Conservation (phyloP, 176 grass and related monocot species). For the Avena eriantha region DNA sequence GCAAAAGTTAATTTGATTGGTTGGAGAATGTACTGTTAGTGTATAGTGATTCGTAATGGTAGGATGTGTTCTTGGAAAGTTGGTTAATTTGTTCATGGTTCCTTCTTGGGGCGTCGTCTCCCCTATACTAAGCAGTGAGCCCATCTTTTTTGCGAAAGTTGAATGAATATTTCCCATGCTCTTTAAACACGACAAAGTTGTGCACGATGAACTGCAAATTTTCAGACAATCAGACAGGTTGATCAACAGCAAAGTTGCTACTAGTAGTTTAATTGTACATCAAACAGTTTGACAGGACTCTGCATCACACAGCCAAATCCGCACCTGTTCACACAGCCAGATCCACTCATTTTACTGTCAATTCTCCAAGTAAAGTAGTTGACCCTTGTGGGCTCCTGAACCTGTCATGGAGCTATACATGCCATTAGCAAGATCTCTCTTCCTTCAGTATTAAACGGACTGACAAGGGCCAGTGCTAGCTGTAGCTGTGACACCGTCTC, state of each 20-base stretch:
- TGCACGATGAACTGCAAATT: conserved; percentile 4
- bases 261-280: not conserved
- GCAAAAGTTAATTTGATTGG: not conserved
- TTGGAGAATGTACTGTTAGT: not conserved
- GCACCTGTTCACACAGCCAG: not conserved
- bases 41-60: not conserved
- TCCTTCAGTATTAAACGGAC: conserved; percentile 22
- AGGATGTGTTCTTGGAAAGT: conserved; percentile 16
- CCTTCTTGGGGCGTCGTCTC: conserved; percentile 4
- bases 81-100: not conserved
- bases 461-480: not conserved
- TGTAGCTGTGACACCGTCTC: not conserved
- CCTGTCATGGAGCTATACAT: not conserved
- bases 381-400: not conserved
- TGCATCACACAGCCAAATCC: not conserved
- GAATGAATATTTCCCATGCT: conserved; percentile 1
- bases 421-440: conserved; percentile 19
- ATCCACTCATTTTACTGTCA: not conserved
- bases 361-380: not conserved
- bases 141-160: conserved; percentile 1
- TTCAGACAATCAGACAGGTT: conserved; percentile 24
- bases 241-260: not conserved
- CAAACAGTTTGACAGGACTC: not conserved
- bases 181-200: conserved; percentile 28
- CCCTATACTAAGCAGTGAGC: not conserved